Evolutionary conservation across 805 yeast genomes (phyloP).

Genomic region (Myxozyma nipponensis): DNA sequence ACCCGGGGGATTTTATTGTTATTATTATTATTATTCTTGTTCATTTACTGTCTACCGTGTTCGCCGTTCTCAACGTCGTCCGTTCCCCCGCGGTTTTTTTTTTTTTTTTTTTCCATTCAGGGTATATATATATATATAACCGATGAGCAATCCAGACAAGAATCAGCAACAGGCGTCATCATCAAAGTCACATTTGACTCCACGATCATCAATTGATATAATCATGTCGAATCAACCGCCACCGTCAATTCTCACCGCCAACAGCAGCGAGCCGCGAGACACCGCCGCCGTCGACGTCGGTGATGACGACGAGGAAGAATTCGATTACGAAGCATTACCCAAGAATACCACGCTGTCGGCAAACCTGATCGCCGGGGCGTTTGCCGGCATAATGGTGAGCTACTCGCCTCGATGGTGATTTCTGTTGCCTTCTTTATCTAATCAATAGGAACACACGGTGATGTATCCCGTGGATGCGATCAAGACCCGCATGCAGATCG

Average conservation of each 20-base stretch:
- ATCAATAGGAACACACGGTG: slow-evolving; percentile 74
- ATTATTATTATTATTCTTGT: no score
- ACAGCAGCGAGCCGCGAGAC: not conserved
- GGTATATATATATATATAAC: no score
- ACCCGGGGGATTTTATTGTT: not conserved
- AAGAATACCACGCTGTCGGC: slow-evolving; percentile 76
- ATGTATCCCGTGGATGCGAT: slow-evolving; percentile 97
- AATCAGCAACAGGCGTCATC: no score
- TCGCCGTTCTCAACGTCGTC: no score
- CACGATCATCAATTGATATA: not conserved
- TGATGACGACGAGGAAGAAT: slow-evolving; percentile 28
- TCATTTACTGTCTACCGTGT: no score
- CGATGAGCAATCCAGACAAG: no score
- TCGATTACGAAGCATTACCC: slow-evolving; percentile 91
- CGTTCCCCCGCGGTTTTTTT: no score
- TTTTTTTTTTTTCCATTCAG: no score
- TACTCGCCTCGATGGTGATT: not conserved
- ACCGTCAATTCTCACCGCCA: not conserved
- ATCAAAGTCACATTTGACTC: not conserved
- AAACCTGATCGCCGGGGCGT: slow-evolving; percentile 89
- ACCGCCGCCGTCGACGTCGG: not conserved
- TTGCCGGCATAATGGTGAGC: slow-evolving; percentile 85
- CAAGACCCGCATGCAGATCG: slow-evolving; percentile 83
- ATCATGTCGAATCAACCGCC: not conserved
- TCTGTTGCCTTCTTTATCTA: not conserved